Conservation (phyloP, 768 basidiomycete genomes). For the Amylocystis lapponica region DNA sequence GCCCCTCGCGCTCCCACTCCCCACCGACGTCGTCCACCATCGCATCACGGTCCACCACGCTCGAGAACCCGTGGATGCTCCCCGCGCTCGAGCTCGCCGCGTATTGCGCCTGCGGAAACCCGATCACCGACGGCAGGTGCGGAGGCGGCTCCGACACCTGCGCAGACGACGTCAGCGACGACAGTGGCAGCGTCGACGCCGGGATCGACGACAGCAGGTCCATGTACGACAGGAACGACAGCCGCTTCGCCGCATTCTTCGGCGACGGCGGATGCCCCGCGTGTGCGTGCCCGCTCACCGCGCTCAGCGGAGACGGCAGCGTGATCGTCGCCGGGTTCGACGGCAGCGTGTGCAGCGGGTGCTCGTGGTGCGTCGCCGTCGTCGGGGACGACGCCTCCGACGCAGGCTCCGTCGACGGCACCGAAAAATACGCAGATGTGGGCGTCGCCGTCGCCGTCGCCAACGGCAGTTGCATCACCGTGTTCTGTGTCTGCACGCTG, state of each 20-base stretch:
- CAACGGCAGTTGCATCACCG: background rate
- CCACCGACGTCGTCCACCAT: slow-evolving; percentile 65
- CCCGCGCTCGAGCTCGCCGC: slow-evolving; percentile 24
- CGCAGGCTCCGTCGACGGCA: slow-evolving; percentile 19
- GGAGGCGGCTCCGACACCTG: slow-evolving; percentile 57
- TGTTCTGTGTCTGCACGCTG: slow-evolving; percentile 23
- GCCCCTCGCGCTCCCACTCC: slow-evolving; percentile 83
- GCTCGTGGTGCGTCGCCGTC: slow-evolving; percentile 30
- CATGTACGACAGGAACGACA: slow-evolving; percentile 86
- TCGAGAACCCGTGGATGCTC: slow-evolving; percentile 17
- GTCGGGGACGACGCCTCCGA: slow-evolving; percentile 33
- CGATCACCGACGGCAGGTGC: slow-evolving; percentile 62
- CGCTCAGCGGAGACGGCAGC: slow-evolving; percentile 20
- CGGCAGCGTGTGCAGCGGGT: slow-evolving; percentile 23
- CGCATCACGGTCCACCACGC: slow-evolving; percentile 18
- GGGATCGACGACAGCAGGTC: slow-evolving; percentile 81
- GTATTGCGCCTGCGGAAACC: slow-evolving; percentile 30
- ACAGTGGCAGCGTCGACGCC: slow-evolving; percentile 62
- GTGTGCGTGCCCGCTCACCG: too few relatives aligned
- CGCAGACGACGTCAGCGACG: slow-evolving; percentile 62
- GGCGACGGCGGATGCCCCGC: slow-evolving; percentile 46
- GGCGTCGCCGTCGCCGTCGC: slow-evolving; percentile 45
- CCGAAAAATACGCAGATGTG: slow-evolving; percentile 32
- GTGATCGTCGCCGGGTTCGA: slow-evolving; percentile 15
- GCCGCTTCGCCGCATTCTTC: slow-evolving; percentile 53